These are phyloP conservation scores for Teunomyces atbi DNA, from an alignment of 805 yeast species.

Conservation along the genomic window DNA sequence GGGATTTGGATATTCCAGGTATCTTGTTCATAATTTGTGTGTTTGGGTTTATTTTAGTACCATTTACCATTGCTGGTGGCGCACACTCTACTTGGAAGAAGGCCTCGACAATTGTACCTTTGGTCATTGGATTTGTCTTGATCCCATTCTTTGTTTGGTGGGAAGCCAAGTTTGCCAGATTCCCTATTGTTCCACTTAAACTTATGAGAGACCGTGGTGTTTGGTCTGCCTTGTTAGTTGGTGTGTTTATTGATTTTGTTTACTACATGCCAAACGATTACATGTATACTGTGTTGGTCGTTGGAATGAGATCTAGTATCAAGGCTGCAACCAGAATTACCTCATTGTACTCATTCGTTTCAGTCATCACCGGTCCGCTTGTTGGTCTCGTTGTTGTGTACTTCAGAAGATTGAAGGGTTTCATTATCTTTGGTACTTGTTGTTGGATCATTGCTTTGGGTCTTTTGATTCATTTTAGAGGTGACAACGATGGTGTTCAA, in stretches of 20 bases:
- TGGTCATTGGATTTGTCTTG: conserved; percentile 62
- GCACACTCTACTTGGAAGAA: conserved; percentile 50
- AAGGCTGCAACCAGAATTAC: conserved; percentile 68
- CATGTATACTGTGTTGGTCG: conserved; percentile 63
- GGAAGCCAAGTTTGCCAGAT: conserved; percentile 54
- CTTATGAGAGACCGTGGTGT: conserved; percentile 68
- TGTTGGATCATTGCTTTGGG: conserved; percentile 66
- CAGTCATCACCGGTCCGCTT: conserved; percentile 58
- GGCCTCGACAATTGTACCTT: conserved; percentile 64
- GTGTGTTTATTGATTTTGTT: conserved; percentile 56
- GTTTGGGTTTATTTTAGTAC: conserved; percentile 65
- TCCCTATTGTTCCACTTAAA: conserved; percentile 63
- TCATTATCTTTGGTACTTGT: conserved; percentile 55
- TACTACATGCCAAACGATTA: conserved; percentile 71
- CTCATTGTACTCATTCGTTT: conserved; percentile 61
- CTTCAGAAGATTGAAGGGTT: conserved; percentile 54
- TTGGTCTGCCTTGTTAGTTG: conserved; percentile 66
- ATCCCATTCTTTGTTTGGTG: conserved; percentile 59
- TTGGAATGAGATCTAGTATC: conserved; percentile 57
- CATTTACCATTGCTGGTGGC: conserved; percentile 78
- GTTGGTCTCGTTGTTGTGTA: conserved; percentile 52
- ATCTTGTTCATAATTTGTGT: conserved; percentile 51
- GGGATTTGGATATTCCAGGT: conserved; percentile 69
- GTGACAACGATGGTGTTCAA: conserved; percentile 40
- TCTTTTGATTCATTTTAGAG: conserved; percentile 55